These are phyloP conservation scores for Nicotiana obtusifolia DNA, from an alignment of 257 asterid genomes.

Conservation along the genomic window DNA sequence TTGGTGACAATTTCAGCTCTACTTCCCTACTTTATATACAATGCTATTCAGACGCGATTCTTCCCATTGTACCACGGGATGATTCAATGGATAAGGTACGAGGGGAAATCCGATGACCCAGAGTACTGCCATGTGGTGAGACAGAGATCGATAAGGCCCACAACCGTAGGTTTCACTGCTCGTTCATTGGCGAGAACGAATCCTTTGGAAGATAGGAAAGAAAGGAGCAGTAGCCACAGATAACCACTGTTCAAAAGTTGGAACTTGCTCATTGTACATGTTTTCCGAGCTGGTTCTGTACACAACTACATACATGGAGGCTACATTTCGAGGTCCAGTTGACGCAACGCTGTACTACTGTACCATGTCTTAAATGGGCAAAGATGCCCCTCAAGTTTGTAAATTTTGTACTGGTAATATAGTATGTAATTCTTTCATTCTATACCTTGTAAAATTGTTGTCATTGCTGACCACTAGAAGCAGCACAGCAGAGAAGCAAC, in stretches of 20 bases:
- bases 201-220: constrained; percentile 36
- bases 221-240: constrained; percentile 13
- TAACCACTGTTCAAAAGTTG: neutral
- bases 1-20: constrained; percentile 36
- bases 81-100: constrained; percentile 84
- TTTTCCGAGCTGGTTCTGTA: constrained; percentile 8
- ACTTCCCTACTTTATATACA: constrained; percentile 53
- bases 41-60: constrained; percentile 35
- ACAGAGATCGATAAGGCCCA: constrained; percentile 64
- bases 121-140: constrained; percentile 64
- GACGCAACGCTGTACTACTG: neutral
- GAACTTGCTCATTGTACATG: constrained; percentile 15
- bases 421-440: constrained; percentile 7
- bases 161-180: constrained; percentile 85
- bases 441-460: neutral
- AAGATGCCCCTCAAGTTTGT: neutral
- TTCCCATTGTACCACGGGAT: constrained; percentile 70
- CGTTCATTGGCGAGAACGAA: constrained; percentile 74
- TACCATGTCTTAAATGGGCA: neutral
- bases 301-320: neutral
- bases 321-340: neutral
- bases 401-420: constrained; percentile 6
- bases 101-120: constrained; percentile 63
- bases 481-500: neutral
- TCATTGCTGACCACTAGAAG: neutral